Evolutionary conservation across 2,329 filamentous ascomycete genomes (phyloP), one percentile per base, ranked within the genome.

Genomic region (Ophiostoma novo-ulmi): DNA sequence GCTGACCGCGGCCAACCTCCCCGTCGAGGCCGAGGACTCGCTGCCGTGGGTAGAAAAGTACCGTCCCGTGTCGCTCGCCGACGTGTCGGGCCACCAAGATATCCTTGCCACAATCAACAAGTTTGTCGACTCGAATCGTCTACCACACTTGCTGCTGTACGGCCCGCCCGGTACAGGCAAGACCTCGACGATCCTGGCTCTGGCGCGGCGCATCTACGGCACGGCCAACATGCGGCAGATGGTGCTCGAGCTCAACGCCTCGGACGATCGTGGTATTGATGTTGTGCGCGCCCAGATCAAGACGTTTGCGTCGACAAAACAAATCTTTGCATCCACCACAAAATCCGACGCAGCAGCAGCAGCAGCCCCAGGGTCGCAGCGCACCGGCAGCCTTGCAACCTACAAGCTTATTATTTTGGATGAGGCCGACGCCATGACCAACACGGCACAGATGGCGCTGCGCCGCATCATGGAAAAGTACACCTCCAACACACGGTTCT

Each of bases 341-440:
- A 83, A 5, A 73, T 79, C 41, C 76, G 82, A 41, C 80, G 85
- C 13, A 41, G 35, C 44, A n/a, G 31, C 17, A 81, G 81, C 44
- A 77, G 84, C 6, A 72, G 48, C 26, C 20, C 10, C 35, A 13
- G 31, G 61, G 26, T 22, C 26, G 61, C 58, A 64, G 58, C 31
- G 36, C 26, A 31, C 78, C 31, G 77, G 81, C 41, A 81, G 85
- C 14, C 80, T 94, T 36, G 92, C 91, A 0, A 87, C 87, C 3
- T 99, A 91, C 84, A 99, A 99, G 83, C 88, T 99, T 75, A 98
- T 99, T 78, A 92, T 99, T 70, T 87, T 99, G 5, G 95, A 99
- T 80, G 95, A 99, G 83, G 95, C 95, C n/a, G 95, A 99, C 79
- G 95, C 95, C 70, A 99, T 99, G 95, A 99, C 95, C n/a, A 91